phyloP scores from a whole-genome alignment of 2,329 filamentous ascomycete genomes.

The Pezizomycotina sp. region DNA sequence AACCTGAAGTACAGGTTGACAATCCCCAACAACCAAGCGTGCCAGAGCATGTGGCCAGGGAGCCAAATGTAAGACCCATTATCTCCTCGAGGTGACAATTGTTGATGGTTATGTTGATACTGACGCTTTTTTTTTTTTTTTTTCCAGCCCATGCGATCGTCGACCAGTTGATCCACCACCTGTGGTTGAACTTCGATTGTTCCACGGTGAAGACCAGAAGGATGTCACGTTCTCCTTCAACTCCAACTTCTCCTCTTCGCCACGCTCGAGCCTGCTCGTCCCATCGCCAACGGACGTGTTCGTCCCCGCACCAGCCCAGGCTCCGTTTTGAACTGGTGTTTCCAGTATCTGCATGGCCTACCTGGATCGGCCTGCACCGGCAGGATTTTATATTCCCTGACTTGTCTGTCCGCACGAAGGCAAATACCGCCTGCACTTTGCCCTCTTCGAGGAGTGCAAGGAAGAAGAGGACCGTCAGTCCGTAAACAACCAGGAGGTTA shows the following conservation, averaged over 20 bases:
- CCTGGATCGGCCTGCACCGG: constrained; percentile 62
- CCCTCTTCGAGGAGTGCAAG: constrained; percentile 71
- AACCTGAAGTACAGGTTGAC: constrained; percentile 64
- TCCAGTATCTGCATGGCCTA: constrained; percentile 93
- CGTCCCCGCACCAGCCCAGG: constrained; percentile 49
- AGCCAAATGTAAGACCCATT: constrained; percentile 60
- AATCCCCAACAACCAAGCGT: constrained; percentile 88
- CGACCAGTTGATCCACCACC: constrained; percentile 88
- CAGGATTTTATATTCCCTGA: constrained; percentile 96
- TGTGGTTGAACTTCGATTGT: constrained; percentile 78
- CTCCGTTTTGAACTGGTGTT: constrained; percentile 80
- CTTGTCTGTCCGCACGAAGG: constrained; percentile 92
- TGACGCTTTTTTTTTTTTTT: constrained; percentile 17
- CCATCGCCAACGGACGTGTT: constrained; percentile 65
- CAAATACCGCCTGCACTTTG: constrained; percentile 78
- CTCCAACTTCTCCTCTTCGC: constrained; percentile 92
- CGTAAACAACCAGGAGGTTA: constrained; percentile 30
- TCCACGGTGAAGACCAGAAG: constrained; percentile 43
- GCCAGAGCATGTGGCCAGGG: constrained; percentile 90
- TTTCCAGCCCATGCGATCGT: constrained; percentile 57
- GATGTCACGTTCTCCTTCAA: constrained; percentile 67
- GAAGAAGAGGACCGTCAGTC: constrained; percentile 34
- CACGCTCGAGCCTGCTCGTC: constrained; percentile 71
- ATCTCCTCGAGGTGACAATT: constrained; percentile 20
- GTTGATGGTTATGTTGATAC: constrained; percentile 1